Conservation (phyloP, 2,329 filamentous ascomycete species). For the Colletotrichum sp. region DNA sequence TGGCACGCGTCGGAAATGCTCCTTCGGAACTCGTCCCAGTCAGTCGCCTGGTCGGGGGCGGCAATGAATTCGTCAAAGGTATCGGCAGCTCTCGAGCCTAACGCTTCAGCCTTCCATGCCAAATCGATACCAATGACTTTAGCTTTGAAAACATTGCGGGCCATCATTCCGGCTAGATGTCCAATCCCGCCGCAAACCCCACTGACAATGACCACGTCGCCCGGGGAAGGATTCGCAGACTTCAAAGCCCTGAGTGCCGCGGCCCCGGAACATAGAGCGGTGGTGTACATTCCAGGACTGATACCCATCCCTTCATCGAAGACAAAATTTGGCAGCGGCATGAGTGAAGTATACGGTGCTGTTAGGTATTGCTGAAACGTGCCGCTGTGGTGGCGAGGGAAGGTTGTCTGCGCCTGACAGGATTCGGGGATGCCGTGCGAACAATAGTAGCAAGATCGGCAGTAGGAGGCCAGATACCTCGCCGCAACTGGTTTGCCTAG, state of each 20-base stretch:
- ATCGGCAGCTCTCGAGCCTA: background rate
- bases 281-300: background rate
- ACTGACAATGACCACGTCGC: background rate
- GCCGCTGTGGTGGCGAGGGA: background rate
- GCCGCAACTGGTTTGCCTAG: background rate
- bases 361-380: background rate
- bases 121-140: background rate
- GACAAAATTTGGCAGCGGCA: background rate
- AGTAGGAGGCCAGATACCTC: background rate
- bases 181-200: background rate
- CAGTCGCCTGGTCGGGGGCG: background rate
- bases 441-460: background rate
- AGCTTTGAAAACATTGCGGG: background rate
- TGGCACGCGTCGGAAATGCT: background rate
- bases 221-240: background rate
- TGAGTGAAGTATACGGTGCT: background rate
- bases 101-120: background rate
- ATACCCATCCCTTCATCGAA: background rate
- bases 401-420: background rate
- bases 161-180: background rate
- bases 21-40: background rate
- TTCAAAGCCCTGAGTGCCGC: background rate
- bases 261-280: background rate
- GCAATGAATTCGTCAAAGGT: background rate
- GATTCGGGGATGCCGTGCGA: background rate